Evolutionary conservation across 2,329 filamentous ascomycete genomes (phyloP).

Genomic region (Monosporascus sp.): DNA sequence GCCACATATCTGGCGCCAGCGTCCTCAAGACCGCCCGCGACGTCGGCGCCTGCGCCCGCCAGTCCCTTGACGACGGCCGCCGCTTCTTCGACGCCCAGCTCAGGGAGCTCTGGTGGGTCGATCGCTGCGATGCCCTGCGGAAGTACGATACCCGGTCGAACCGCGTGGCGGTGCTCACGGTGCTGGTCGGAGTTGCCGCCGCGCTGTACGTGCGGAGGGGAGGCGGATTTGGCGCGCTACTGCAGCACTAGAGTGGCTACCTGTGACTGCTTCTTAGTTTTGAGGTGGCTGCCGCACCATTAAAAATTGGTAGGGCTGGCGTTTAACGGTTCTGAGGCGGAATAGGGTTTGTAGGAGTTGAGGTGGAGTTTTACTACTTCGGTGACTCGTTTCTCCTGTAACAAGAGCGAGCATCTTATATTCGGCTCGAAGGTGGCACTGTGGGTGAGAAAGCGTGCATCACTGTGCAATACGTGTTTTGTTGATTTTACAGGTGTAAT

Average conservation of each 20-base stretch:
- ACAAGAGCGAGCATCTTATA: too few relatives aligned
- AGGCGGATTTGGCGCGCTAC: neutral
- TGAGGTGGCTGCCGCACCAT: too few relatives aligned
- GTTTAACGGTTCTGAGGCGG: neutral
- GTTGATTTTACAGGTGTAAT: too few relatives aligned
- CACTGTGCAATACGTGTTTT: too few relatives aligned
- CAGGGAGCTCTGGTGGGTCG: slow-evolving; percentile 62
- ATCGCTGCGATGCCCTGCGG: slow-evolving; percentile 48
- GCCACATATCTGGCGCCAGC: slow-evolving; percentile 65
- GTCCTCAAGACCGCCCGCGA: slow-evolving; percentile 77
- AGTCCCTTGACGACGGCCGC: slow-evolving; percentile 62
- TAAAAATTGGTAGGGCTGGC: neutral
- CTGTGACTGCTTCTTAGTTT: too few relatives aligned
- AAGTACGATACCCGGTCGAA: slow-evolving; percentile 54
- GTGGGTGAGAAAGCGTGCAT: too few relatives aligned
- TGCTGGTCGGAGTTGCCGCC: slow-evolving; percentile 63
- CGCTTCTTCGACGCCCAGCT: slow-evolving; percentile 66
- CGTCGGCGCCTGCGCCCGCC: slow-evolving; percentile 40
- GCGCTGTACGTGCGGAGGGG: slow-evolving; percentile 55
- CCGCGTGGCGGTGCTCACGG: slow-evolving; percentile 57
- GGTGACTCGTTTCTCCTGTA: neutral
- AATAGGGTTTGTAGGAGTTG: neutral
- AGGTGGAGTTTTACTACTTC: neutral
- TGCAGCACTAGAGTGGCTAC: neutral
- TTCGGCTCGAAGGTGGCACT: too few relatives aligned